Percentiles rank a stretch among this genome's conserved stretches.
These are phyloP conservation scores for Ogataea angusta DNA, from an alignment of 805 yeast genomes.

Conservation along the genomic window DNA sequence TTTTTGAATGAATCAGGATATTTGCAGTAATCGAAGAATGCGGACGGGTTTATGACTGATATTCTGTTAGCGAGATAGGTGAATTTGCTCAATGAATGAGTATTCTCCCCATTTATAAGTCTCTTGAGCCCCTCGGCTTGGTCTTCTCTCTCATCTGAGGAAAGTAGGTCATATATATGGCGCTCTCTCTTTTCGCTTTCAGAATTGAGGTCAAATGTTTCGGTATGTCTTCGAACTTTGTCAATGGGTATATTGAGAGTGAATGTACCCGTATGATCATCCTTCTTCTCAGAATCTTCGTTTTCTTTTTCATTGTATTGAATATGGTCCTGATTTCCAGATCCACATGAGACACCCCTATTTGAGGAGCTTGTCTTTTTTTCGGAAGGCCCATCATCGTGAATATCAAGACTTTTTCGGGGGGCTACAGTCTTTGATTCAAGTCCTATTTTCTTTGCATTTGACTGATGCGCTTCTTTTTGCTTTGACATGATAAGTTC, in stretches of 20 bases:
- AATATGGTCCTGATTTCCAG: neutral
- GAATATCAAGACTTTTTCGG: no score
- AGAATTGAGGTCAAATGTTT: constrained; percentile 10
- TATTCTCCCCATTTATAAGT: constrained; percentile 5
- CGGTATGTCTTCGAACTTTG: constrained; percentile 3
- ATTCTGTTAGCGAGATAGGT: constrained; percentile 24
- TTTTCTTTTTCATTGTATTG: constrained; percentile 12
- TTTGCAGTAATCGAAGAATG: constrained; percentile 23
- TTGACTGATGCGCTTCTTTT: constrained; percentile 27
- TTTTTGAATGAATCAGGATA: constrained; percentile 9
- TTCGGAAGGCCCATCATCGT: neutral
- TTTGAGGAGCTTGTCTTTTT: constrained; percentile 5
- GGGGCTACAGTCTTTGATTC: no score
- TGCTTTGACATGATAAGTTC: constrained; percentile 44
- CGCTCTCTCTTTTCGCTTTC: constrained; percentile 22
- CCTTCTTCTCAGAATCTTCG: constrained; percentile 14
- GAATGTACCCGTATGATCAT: constrained; percentile 17
- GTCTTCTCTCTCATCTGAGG: constrained; percentile 20
- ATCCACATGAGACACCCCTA: constrained; percentile 9
- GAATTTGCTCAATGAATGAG: constrained; percentile 19
- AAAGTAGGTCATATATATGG: constrained; percentile 22
- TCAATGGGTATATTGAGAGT: constrained; percentile 18
- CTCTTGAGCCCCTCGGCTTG: constrained; percentile 20
- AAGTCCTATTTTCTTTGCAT: no score
- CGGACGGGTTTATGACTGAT: constrained; percentile 21